Evolutionary conservation across 805 yeast genomes (phyloP).

Genomic region (Suhomyces prunicola): DNA sequence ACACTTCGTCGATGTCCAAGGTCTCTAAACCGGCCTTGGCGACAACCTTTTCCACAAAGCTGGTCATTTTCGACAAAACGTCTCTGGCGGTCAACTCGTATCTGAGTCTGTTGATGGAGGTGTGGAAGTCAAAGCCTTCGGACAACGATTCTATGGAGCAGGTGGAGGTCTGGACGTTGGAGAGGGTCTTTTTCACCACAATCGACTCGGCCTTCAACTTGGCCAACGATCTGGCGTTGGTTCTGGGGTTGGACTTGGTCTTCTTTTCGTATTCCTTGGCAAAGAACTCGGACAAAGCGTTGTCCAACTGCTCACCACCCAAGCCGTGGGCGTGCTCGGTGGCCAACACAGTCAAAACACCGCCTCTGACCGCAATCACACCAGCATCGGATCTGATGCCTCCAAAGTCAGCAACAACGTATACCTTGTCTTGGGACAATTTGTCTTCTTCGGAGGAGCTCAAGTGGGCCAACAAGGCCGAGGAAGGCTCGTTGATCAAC

Average conservation of each 20-base stretch:
- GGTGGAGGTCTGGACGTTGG: conserved; percentile 83
- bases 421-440: conserved; percentile 62
- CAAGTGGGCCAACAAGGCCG: conserved; percentile 84
- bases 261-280: conserved; percentile 95
- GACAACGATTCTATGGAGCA: conserved; percentile 94
- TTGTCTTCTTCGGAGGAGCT: conserved; percentile 47
- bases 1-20: conserved; percentile 84
- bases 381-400: conserved; percentile 96
- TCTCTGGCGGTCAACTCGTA: conserved; percentile 83
- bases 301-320: conserved; percentile 88
- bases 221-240: conserved; percentile 79
- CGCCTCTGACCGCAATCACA: conserved; percentile 89
- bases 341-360: conserved; percentile 83
- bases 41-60: conserved; percentile 71
- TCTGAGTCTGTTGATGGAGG: conserved; percentile 90
- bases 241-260: conserved; percentile 73
- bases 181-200: conserved; percentile 83
- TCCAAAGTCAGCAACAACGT: conserved; percentile 95
- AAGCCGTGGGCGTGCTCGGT: conserved; percentile 77
- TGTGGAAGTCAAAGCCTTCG: conserved; percentile 90
- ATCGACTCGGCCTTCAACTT: conserved; percentile 82
- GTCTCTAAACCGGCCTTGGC: conserved; percentile 80
- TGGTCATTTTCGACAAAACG: conserved; percentile 70
- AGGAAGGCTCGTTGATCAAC: conserved; percentile 86
- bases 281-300: conserved; percentile 72